Percentiles rank a stretch among this genome's conserved stretches.
These are phyloP conservation scores for Gossypium arboreum DNA, from an alignment of 345 rosid genomes.

Conservation along the genomic window DNA sequence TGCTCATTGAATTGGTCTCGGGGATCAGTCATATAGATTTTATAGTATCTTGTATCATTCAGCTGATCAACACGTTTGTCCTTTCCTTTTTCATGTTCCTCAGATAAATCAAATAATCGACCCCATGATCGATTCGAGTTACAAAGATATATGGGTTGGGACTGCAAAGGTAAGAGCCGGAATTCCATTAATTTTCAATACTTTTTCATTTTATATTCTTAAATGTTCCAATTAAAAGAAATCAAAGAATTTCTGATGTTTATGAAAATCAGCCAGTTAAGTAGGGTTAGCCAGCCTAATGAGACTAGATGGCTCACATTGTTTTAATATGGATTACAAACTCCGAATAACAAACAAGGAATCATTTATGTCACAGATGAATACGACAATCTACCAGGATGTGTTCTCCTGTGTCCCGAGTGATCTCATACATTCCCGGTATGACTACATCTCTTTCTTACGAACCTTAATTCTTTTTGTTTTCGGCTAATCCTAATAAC, in stretches of 20 bases:
- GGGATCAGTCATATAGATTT: not conserved
- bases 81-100: conserved; percentile 16
- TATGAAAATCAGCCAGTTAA: not conserved
- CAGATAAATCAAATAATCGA: conserved; percentile 71
- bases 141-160: conserved; percentile 76
- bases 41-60: not conserved
- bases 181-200: not conserved
- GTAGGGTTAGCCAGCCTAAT: not conserved
- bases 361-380: conserved; percentile 47
- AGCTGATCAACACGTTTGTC: conserved; percentile 16
- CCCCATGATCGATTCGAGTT: conserved; percentile 81
- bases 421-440: conserved; percentile 92
- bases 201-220: not conserved
- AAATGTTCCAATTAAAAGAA: not conserved
- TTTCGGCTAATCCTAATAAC: not conserved
- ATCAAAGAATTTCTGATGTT: not conserved
- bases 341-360: not conserved
- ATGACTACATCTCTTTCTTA: not conserved
- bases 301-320: not conserved
- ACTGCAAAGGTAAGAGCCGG: conserved; percentile 70
- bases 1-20: not conserved
- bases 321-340: not conserved
- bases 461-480: not conserved
- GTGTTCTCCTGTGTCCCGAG: conserved; percentile 88
- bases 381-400: conserved; percentile 82